phyloP scores from a whole-genome alignment of 441 rosid genomes.

The Cnidoscolus chayamansa region DNA sequence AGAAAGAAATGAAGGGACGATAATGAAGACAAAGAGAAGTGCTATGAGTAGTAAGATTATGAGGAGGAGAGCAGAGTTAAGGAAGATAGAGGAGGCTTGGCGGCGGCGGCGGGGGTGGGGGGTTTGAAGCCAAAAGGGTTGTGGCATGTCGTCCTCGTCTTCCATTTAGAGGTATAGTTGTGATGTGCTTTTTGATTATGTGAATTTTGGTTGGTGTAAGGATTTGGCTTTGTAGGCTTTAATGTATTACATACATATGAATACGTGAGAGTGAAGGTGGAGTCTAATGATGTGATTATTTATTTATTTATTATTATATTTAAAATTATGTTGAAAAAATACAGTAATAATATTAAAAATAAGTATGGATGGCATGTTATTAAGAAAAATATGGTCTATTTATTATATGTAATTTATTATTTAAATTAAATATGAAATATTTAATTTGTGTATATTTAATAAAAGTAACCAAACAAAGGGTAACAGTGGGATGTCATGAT shows the following conservation, averaged over 20 bases:
- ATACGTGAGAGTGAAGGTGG: too few species aligned
- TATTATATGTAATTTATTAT: too few species aligned
- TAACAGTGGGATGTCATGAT: not conserved
- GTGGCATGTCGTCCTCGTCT: conserved; percentile 49
- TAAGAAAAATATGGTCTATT: too few species aligned
- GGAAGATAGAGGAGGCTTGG: conserved; percentile 35
- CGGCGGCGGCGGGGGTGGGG: conserved; percentile 26
- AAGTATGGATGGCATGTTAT: too few species aligned
- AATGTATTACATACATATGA: too few species aligned
- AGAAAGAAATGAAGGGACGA: conserved; percentile 47
- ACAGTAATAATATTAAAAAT: too few species aligned
- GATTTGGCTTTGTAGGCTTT: conserved; percentile 7
- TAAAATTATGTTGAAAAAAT: too few species aligned
- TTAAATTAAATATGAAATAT: too few species aligned
- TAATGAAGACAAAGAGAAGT: conserved; percentile 37
- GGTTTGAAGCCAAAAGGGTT: conserved; percentile 65
- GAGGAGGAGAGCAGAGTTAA: conserved; percentile 46
- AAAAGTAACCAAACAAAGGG: too few species aligned
- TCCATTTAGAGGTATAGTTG: conserved; percentile 27
- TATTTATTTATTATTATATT: too few species aligned
- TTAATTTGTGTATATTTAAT: too few species aligned
- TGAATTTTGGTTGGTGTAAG: not conserved
- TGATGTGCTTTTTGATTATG: not conserved
- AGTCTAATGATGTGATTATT: too few species aligned
- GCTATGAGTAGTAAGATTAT: conserved; percentile 35